Evolutionary conservation across 148 eudicot genomes (phyloP).

Genomic region (Heliamphora exappendiculata): DNA sequence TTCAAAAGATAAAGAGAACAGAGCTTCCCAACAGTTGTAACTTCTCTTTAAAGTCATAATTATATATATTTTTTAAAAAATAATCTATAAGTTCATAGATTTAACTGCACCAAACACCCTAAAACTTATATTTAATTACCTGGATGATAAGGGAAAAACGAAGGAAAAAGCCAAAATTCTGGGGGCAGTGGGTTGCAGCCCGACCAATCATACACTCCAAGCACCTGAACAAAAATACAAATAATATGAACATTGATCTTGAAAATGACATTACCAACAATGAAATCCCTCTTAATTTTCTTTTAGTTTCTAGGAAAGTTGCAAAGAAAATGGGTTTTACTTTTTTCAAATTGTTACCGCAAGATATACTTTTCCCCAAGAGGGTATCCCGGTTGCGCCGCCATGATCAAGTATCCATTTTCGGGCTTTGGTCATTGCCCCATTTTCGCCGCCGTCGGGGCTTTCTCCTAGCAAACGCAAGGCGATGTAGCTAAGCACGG

Average conservation of each 20-base stretch:
- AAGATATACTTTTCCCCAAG: slow-evolving; percentile 11
- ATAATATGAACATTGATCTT: neutral
- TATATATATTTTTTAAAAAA: too few species aligned
- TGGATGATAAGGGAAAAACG: slow-evolving; percentile 7
- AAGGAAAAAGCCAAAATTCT: slow-evolving; percentile 15
- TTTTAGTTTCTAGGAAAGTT: neutral
- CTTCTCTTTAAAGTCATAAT: too few species aligned
- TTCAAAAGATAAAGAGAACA: neutral
- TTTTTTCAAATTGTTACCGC: neutral
- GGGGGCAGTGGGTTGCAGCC: slow-evolving; percentile 22
- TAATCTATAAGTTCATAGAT: too few species aligned
- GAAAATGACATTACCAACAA: too few species aligned
- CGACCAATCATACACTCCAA: slow-evolving; percentile 19
- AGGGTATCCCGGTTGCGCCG: slow-evolving; percentile 8
- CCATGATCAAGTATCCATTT: slow-evolving; percentile 20
- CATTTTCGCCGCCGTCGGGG: neutral
- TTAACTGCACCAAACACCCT: too few species aligned
- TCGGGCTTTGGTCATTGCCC: neutral
- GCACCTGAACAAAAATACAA: neutral
- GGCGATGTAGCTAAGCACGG: neutral
- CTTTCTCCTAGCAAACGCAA: slow-evolving; percentile 16
- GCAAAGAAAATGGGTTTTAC: neutral
- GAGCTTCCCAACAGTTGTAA: too few species aligned
- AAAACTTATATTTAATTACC: slow-evolving; percentile 4
- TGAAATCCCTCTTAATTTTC: neutral